A percentile compares a stretch with the other conserved stretches of the same genome.
Conservation (phyloP, 2,329 filamentous ascomycete species). For the Aureobasidium musti region DNA sequence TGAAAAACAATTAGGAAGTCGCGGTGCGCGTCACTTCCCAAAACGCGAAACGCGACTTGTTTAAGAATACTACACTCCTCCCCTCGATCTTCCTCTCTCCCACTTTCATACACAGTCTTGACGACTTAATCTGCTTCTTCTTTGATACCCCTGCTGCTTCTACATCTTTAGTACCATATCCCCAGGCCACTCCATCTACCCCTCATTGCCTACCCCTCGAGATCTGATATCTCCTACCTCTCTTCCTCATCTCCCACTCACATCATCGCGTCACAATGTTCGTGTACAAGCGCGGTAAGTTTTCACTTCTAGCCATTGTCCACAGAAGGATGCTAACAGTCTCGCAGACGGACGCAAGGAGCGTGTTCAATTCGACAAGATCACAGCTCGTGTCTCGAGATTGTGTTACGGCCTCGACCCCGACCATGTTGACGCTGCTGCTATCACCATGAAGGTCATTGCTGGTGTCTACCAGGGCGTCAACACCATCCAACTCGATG, state of each 20-base stretch:
- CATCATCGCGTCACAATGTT: constrained; percentile 53
- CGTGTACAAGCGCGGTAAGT: constrained; percentile 63
- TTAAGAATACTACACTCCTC: background rate
- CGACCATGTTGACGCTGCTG: constrained; percentile 94
- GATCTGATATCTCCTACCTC: constrained; percentile 16
- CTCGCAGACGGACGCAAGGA: constrained; percentile 93
- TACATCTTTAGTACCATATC: constrained; percentile 16
- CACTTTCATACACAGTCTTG: constrained; percentile 22
- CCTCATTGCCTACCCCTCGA: constrained; percentile 25
- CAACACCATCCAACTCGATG: constrained; percentile 92
- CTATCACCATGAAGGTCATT: constrained; percentile 99
- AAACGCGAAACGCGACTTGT: background rate
- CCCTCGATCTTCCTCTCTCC: constrained; percentile 5
- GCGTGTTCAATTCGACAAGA: constrained; percentile 99
- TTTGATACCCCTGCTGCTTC: constrained; percentile 27
- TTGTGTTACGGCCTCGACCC: constrained; percentile 96
- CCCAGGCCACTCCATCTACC: background rate
- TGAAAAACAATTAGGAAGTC: too few species aligned
- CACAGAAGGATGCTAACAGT: constrained; percentile 33
- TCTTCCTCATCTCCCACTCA: constrained; percentile 31
- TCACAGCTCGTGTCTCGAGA: constrained; percentile 95
- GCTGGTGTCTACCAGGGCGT: constrained; percentile 99
- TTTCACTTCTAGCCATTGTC: background rate
- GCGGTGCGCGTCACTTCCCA: background rate
- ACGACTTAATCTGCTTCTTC: constrained; percentile 28